Evolutionary conservation across 2,329 filamentous ascomycete species (phyloP).

Genomic region (Myriosclerotinia scirpicola): DNA sequence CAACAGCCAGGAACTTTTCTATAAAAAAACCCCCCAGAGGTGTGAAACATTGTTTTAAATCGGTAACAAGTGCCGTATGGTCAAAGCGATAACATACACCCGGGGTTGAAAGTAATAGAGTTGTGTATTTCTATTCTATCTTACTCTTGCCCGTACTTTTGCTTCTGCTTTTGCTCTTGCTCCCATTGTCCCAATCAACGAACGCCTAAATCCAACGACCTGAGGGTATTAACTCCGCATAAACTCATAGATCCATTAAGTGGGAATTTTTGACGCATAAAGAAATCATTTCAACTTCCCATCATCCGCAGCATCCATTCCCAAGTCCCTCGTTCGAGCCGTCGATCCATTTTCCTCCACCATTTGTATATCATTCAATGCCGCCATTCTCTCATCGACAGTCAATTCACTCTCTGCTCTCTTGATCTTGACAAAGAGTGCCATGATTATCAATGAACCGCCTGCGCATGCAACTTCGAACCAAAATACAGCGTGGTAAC

Average conservation of each 20-base stretch:
- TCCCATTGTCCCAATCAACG: background rate
- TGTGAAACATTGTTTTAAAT: background rate
- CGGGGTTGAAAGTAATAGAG: background rate
- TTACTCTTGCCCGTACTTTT: too few species aligned
- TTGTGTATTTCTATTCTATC: constrained; percentile 4
- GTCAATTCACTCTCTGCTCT: constrained; percentile 58
- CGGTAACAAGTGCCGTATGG: background rate
- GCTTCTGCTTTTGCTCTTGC: background rate
- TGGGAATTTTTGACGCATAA: background rate
- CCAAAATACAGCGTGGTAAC: constrained; percentile 68
- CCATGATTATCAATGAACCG: constrained; percentile 52
- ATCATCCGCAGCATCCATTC: constrained; percentile 5
- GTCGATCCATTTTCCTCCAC: background rate
- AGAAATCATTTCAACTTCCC: constrained; percentile 10
- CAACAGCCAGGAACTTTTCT: background rate
- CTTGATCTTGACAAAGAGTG: constrained; percentile 52
- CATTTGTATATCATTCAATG: constrained; percentile 29
- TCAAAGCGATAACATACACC: background rate
- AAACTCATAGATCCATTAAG: constrained; percentile 6
- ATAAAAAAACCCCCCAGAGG: background rate
- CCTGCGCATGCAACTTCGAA: constrained; percentile 58
- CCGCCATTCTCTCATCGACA: constrained; percentile 51
- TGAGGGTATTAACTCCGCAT: constrained; percentile 16
- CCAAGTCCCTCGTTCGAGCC: background rate
- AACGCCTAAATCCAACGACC: constrained; percentile 18